A percentile compares a stretch with the other conserved stretches of the same genome.
Evolutionary conservation across 768 basidiomycete species (phyloP).

Genomic region (Tulasnella calospora): DNA sequence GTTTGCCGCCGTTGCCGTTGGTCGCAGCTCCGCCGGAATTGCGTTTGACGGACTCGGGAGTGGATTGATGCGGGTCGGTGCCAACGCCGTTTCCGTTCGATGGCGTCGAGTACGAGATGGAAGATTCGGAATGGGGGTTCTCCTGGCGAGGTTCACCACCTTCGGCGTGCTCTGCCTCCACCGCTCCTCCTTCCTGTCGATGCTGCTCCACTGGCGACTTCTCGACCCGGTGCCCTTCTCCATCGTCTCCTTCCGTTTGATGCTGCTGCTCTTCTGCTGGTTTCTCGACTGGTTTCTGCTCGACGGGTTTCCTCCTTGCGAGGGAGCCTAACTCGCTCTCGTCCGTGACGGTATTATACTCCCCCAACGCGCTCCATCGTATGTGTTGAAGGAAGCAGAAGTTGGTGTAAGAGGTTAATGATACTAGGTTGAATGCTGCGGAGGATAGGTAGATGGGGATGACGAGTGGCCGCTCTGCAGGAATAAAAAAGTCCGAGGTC

Average conservation of each 20-base stretch:
- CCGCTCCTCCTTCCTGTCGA: too few relatives aligned
- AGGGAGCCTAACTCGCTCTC: neutral
- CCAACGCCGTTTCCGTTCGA: too few relatives aligned
- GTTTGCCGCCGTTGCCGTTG: neutral
- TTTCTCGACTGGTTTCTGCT: neutral
- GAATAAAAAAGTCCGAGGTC: neutral
- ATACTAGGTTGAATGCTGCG: conserved; percentile 66
- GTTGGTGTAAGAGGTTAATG: conserved; percentile 73
- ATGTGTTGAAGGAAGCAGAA: conserved; percentile 82
- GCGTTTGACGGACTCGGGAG: too few relatives aligned
- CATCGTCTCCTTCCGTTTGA: neutral
- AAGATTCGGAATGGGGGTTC: too few relatives aligned
- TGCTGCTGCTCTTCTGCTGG: neutral
- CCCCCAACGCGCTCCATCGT: conserved; percentile 37
- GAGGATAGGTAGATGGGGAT: conserved; percentile 79
- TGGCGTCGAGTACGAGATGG: too few relatives aligned
- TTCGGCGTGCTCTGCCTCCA: too few relatives aligned
- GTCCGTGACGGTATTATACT: neutral
- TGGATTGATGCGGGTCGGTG: too few relatives aligned
- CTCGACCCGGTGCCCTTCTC: neutral
- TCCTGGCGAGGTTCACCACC: too few relatives aligned
- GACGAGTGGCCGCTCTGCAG: conserved; percentile 72
- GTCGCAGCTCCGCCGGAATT: too few relatives aligned
- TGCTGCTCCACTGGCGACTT: too few relatives aligned
- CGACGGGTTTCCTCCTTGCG: neutral